These are phyloP conservation scores for Clohesyomyces aquaticus DNA, from an alignment of 495 filamentous ascomycete species.

Conservation along the genomic window DNA sequence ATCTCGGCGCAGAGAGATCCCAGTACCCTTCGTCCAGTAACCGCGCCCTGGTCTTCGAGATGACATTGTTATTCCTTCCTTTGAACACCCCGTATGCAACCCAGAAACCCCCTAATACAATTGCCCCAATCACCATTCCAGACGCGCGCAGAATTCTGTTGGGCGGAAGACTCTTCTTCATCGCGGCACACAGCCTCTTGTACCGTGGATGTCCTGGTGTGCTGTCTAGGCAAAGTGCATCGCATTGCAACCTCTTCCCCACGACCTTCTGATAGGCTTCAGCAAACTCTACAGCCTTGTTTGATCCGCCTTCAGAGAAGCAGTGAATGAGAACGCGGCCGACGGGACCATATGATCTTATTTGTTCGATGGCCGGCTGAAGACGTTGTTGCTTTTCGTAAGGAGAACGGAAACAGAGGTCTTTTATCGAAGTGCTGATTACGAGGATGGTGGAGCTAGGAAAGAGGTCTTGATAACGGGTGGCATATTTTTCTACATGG, in stretches of 20 bases:
- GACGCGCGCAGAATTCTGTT: conserved; percentile 33
- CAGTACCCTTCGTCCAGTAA: conserved; percentile 42
- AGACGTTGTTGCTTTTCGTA: conserved; percentile 1
- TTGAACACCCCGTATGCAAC: conserved; percentile 34
- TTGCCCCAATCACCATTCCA: conserved; percentile 26
- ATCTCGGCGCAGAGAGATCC: conserved; percentile 19
- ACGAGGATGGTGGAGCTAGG: conserved; percentile 48
- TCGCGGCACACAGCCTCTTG: conserved; percentile 29
- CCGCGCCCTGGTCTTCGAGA: conserved; percentile 39
- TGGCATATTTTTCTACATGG: conserved; percentile 53
- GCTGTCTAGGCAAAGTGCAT: conserved; percentile 46
- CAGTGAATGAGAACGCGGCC: conserved; percentile 48
- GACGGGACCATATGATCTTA: background rate
- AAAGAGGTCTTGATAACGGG: conserved; percentile 49
- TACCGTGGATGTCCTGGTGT: conserved; percentile 45
- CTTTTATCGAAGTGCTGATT: conserved; percentile 18
- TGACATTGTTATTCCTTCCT: conserved; percentile 39
- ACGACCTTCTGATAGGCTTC: conserved; percentile 28
- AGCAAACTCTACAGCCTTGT: conserved; percentile 45
- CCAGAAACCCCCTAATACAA: conserved; percentile 35
- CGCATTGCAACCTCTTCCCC: conserved; percentile 36
- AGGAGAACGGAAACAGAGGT: conserved; percentile 12
- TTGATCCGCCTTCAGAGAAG: conserved; percentile 53
- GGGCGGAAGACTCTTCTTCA: conserved; percentile 37
- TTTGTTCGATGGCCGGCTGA: background rate